Base-by-base conservation (phyloP, 164 flowering plant genomes). In the Pachysandra terminalis region DNA sequence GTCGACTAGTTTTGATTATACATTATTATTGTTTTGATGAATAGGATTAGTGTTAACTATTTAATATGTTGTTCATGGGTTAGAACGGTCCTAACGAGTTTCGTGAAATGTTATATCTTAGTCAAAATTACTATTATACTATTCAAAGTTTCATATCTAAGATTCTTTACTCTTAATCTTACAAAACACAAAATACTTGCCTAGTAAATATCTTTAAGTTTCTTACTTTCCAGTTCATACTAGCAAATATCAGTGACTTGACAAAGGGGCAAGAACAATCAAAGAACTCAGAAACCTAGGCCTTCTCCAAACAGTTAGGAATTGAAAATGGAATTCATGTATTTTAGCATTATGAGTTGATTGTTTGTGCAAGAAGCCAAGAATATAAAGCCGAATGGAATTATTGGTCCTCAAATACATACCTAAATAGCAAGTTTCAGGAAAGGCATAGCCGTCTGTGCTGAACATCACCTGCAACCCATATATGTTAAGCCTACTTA, bases 341-440 rank as follows among this genome's bases (percentile, higher is more conserved):
- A 45, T 1, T 45, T 45, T 45, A 45, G 6, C 17, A 45, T 45
- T 45, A 45, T 45, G 51, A 45, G 51, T 45, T 5, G 51, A 45
- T 12, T 10, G 45, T 15, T 45, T 45, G 51, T 12, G 1, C 51
- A 45, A 45, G n/a, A n/a, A n/a, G n/a, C n/a, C n/a, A n/a, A n/a
- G 51, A 12, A 45, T 45, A 12, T 1, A 45, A 45, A 45, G 17
- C 10, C 15, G 9, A 45, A 10, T 5, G 17, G 10, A 45, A 45
- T 5, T 13, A 45, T 45, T 45, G 51, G 15, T 45, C 16, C 51
- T 45, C 51, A 5, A 45, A 45, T 45, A 45, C 51, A 45, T 13
- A 95, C 99, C 99, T 84, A 95, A 74, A 80, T 84, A 95, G 78
- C 81, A 88, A 24, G 90, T 84, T 83, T 95, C 99, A 72, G 99